Percentiles rank a stretch among this genome's conserved stretches.
Evolutionary conservation across 768 basidiomycete genomes (phyloP).

Genomic region (Mycena galopus): DNA sequence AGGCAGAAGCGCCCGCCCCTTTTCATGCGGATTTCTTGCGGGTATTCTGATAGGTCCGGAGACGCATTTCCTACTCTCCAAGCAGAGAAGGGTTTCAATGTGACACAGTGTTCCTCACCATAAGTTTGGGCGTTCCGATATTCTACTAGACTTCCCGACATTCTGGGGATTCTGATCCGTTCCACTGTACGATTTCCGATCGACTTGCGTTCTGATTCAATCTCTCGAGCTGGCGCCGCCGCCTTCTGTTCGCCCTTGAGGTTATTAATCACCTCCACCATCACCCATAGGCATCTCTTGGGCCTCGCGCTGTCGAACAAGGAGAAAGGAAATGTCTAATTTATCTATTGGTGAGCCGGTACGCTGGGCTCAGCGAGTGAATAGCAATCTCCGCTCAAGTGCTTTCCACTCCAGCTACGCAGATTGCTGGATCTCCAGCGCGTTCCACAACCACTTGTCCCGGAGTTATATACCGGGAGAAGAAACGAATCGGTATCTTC

Average conservation of each 20-base stretch:
- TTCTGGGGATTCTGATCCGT: not conserved
- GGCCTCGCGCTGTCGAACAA: not conserved
- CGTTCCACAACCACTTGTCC: too few species aligned
- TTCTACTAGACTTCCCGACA: too few species aligned
- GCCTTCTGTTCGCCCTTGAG: not conserved
- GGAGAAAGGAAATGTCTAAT: not conserved
- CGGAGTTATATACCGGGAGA: not conserved
- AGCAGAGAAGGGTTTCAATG: too few species aligned
- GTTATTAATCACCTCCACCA: not conserved
- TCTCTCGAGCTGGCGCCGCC: not conserved
- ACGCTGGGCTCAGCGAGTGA: not conserved
- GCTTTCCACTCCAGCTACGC: not conserved
- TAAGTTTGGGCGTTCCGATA: not conserved
- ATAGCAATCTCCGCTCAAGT: not conserved
- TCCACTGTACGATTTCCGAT: not conserved
- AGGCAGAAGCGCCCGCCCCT: too few species aligned
- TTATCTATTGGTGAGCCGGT: not conserved
- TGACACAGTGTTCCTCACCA: too few species aligned
- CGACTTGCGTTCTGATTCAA: not conserved
- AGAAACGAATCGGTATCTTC: not conserved
- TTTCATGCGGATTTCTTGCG: too few species aligned
- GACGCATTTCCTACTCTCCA: not conserved
- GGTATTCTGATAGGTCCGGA: not conserved
- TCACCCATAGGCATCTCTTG: not conserved
- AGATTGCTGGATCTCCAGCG: not conserved